Percentiles rank a stretch among this genome's conserved stretches.
Conservation (phyloP, 169 alveolate species). For the Neospora caninum region DNA sequence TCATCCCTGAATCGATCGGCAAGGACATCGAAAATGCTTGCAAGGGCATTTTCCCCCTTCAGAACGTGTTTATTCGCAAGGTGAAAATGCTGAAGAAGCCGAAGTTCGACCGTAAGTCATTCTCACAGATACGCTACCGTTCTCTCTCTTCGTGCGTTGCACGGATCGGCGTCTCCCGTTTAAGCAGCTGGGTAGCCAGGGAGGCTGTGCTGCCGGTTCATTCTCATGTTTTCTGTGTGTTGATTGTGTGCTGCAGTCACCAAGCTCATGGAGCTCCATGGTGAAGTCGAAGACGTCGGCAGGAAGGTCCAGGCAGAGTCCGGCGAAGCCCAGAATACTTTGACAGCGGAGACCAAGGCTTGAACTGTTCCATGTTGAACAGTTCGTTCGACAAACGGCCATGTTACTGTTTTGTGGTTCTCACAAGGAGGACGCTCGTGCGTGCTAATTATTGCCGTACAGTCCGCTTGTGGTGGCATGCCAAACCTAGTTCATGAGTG, state of each 20-base stretch:
- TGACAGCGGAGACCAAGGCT: conserved; percentile 67
- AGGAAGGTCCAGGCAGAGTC: conserved; percentile 64
- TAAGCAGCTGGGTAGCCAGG: background rate
- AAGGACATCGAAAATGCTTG: conserved; percentile 96
- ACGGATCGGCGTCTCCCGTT: background rate
- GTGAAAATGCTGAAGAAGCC: conserved; percentile 98
- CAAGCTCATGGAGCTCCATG: conserved; percentile 70
- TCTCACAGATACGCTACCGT: background rate
- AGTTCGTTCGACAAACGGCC: background rate
- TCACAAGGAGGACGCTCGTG: background rate
- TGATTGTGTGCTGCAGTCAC: conserved; percentile 41
- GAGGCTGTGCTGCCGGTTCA: background rate
- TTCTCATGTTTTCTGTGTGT: background rate
- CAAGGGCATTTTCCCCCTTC: conserved; percentile 96
- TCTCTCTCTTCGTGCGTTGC: too few relatives aligned
- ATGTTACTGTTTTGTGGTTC: background rate
- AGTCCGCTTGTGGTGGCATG: background rate
- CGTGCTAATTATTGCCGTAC: background rate
- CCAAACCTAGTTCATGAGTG: background rate
- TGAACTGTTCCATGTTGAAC: background rate
- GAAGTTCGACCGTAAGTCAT: conserved; percentile 87
- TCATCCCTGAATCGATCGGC: conserved; percentile 95
- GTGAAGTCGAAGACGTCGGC: conserved; percentile 66
- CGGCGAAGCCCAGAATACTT: conserved; percentile 64
- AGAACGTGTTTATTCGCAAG: conserved; percentile 95